Percentiles rank a stretch among this genome's conserved stretches.
These are phyloP conservation scores for Ulota crispa DNA, from an alignment of 225 moss, liverwort and hornwort genomes.

Conservation along the genomic window DNA sequence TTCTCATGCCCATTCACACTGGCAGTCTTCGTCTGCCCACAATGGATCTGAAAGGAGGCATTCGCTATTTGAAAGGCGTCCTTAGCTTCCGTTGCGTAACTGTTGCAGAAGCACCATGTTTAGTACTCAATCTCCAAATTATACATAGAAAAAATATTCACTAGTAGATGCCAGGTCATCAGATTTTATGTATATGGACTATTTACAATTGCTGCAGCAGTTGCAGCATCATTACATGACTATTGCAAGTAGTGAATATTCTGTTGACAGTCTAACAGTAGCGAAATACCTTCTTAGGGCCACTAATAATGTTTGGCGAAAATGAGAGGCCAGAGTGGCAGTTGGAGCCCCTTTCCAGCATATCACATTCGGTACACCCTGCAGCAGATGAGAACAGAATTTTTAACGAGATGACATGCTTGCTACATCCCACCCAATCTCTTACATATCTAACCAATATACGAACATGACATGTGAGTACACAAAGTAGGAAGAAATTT, in stretches of 20 bases:
- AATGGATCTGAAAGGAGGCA: slow-evolving; percentile 79
- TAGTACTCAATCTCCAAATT: slow-evolving; percentile 14
- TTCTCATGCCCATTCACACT: slow-evolving; percentile 72
- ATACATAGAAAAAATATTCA: not conserved
- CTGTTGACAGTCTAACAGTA: not conserved
- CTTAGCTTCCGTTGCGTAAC: slow-evolving; percentile 80
- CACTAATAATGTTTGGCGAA: slow-evolving; percentile 79
- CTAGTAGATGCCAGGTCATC: not conserved
- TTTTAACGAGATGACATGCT: slow-evolving; percentile 9
- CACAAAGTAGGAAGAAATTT: not conserved
- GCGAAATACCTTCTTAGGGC: slow-evolving; percentile 71
- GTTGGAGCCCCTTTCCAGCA: slow-evolving; percentile 79
- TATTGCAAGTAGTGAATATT: slow-evolving; percentile 1
- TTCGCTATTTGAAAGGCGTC: slow-evolving; percentile 86
- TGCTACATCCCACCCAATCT: not conserved
- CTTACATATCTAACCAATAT: not conserved
- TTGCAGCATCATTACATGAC: not conserved
- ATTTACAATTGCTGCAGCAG: not conserved
- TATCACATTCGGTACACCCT: slow-evolving; percentile 89
- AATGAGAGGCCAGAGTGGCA: slow-evolving; percentile 64
- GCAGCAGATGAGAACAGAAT: slow-evolving; percentile 30
- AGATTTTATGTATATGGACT: not conserved
- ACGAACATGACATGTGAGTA: not conserved
- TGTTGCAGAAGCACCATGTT: slow-evolving; percentile 32
- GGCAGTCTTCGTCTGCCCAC: slow-evolving; percentile 73